These are phyloP conservation scores for Rhodomyrtus tomentosa DNA, from an alignment of 345 rosid genomes.

Conservation along the genomic window DNA sequence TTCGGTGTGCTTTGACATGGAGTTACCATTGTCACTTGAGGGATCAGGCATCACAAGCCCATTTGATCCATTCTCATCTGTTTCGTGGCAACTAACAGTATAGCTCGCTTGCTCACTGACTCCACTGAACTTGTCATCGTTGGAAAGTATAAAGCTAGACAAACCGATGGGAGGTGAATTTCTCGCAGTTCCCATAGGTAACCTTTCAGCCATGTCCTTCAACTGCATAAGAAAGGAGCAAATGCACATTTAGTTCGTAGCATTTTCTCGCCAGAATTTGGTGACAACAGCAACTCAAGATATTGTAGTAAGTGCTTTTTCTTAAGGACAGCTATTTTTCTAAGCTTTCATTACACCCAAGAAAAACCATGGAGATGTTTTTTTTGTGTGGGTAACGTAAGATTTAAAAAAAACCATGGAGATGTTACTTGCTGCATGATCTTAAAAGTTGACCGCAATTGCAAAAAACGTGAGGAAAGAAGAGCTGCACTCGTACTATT, in stretches of 20 bases:
- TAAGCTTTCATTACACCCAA: not conserved
- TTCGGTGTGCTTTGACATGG: constrained; percentile 19
- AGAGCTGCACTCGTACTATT: not conserved
- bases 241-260: not conserved
- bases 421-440: not conserved
- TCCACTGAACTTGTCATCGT: constrained; percentile 11
- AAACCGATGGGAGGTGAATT: constrained; percentile 14
- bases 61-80: constrained; percentile 22
- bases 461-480: not conserved
- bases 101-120: constrained; percentile 14
- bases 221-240: constrained; percentile 20
- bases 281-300: not conserved
- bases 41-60: constrained; percentile 22
- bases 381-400: too few species aligned
- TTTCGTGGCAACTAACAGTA: constrained; percentile 11
- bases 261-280: not conserved
- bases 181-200: constrained; percentile 34
- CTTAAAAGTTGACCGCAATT: not conserved
- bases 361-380: not conserved
- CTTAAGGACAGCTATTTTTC: not conserved
- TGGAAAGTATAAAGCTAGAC: constrained; percentile 19
- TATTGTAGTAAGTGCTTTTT: not conserved
- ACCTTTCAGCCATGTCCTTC: constrained; percentile 73
- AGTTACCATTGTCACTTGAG: constrained; percentile 17
- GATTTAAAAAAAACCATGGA: not conserved